Conservation (phyloP, 371 early-diverging fungal species). For the Syncephalastrum racemosum region DNA sequence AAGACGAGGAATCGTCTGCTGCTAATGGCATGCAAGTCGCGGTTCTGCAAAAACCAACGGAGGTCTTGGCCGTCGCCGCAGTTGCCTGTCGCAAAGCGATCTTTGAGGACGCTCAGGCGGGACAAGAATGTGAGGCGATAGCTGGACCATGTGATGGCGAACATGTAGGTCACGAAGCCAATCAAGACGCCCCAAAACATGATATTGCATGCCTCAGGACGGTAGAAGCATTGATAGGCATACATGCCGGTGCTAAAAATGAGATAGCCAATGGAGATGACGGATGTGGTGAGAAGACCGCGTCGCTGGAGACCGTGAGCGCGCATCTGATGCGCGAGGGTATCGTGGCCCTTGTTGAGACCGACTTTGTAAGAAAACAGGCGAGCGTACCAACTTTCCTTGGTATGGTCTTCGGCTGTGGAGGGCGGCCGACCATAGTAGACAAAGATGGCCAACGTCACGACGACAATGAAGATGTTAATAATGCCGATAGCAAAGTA, state of each 20-base stretch:
- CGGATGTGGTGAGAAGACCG: constrained; percentile 15
- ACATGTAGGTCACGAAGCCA: constrained; percentile 36
- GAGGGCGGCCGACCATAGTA: background rate
- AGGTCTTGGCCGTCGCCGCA: constrained; percentile 10
- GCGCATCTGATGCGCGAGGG: background rate
- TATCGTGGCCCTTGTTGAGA: background rate
- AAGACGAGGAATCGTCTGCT: constrained; percentile 6
- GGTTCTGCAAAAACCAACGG: constrained; percentile 23
- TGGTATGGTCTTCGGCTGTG: background rate
- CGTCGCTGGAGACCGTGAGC: constrained; percentile 23
- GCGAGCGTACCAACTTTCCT: too few relatives aligned
- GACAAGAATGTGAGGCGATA: constrained; percentile 22
- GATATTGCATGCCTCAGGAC: constrained; percentile 15
- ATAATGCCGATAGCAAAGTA: constrained; percentile 9
- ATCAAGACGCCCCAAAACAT: constrained; percentile 25
- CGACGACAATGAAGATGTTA: constrained; percentile 11
- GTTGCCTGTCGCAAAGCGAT: constrained; percentile 6
- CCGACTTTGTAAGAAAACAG: too few relatives aligned
- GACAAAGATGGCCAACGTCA: constrained; percentile 4
- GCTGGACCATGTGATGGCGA: constrained; percentile 21
- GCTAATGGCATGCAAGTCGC: constrained; percentile 6
- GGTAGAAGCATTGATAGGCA: constrained; percentile 15
- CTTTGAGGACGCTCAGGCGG: constrained; percentile 21
- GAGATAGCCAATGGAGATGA: constrained; percentile 31
- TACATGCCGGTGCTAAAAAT: constrained; percentile 23